Conservation (phyloP, 2,329 filamentous ascomycete genomes). For the Botryotinia globosa region DNA sequence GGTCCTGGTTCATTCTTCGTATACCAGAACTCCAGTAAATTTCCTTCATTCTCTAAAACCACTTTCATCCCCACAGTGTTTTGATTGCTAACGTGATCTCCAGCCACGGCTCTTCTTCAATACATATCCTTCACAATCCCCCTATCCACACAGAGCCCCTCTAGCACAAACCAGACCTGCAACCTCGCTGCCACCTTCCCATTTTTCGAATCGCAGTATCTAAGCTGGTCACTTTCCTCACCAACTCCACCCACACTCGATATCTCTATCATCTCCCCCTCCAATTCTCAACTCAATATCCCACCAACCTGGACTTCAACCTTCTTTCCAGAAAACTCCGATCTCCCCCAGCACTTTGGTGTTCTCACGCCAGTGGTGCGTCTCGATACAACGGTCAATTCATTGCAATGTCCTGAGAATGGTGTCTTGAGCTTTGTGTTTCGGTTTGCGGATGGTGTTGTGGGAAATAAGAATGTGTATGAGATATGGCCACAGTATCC, state of each 20-base stretch:
- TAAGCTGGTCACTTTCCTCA: neutral
- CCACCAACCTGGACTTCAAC: neutral
- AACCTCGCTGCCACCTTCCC: neutral
- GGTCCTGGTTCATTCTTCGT: neutral
- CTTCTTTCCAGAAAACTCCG: neutral
- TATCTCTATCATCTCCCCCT: neutral
- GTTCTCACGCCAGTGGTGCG: neutral
- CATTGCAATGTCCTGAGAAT: neutral
- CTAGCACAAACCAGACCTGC: neutral
- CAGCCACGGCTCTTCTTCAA: neutral
- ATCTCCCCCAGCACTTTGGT: neutral
- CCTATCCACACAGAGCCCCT: neutral
- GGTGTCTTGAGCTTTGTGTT: neutral
- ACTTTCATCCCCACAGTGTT: neutral
- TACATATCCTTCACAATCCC: neutral
- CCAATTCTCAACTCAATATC: neutral
- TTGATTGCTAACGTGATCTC: neutral
- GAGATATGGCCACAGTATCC: neutral
- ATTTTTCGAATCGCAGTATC: conserved; percentile 2
- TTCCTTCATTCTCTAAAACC: neutral
- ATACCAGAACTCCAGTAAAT: neutral
- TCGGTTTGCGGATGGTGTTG: neutral
- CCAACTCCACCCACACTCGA: neutral
- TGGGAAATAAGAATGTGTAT: neutral
- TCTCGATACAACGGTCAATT: neutral